Percentiles rank a stretch among this genome's conserved stretches.
Conservation (phyloP, 495 filamentous ascomycete genomes). For the Pseudomonodictys pantanalensis region DNA sequence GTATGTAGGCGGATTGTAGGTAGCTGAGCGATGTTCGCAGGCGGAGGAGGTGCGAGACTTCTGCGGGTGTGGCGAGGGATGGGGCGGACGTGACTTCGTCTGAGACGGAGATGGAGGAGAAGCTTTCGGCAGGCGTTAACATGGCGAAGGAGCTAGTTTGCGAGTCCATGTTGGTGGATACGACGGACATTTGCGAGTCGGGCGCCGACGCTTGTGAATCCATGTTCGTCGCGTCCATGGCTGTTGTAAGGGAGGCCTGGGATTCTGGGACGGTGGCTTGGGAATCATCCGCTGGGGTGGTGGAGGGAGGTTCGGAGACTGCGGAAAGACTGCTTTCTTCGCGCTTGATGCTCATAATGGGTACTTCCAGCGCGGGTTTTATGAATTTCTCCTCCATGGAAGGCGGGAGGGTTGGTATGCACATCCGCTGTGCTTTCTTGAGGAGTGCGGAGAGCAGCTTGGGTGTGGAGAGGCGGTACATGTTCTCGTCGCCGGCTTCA, state of each 20-base stretch:
- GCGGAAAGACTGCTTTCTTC: constrained; percentile 41
- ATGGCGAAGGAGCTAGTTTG: constrained; percentile 10
- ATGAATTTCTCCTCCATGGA: constrained; percentile 89
- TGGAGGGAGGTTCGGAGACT: constrained; percentile 33
- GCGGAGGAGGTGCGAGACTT: constrained; percentile 42
- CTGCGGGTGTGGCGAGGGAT: constrained; percentile 19
- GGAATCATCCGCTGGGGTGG: constrained; percentile 2
- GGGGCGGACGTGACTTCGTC: not conserved
- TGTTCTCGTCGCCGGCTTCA: constrained; percentile 73
- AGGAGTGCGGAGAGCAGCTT: constrained; percentile 68
- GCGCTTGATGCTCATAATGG: constrained; percentile 51
- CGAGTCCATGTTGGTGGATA: no score
- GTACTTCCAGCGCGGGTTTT: constrained; percentile 67
- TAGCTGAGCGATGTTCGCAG: constrained; percentile 74
- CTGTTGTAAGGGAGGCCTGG: no score
- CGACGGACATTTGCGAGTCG: no score
- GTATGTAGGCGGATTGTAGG: constrained; percentile 69
- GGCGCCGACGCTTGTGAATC: no score
- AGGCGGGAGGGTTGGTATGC: constrained; percentile 59
- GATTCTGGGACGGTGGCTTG: constrained; percentile 19
- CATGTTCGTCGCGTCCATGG: no score
- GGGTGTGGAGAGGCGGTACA: constrained; percentile 70
- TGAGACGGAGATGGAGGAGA: not conserved
- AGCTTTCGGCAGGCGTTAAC: constrained; percentile 5
- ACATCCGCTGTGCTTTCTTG: constrained; percentile 69